Percentiles rank a stretch among this genome's conserved stretches.
Conservation (phyloP, 176 grass and related monocot species). For the Dendrocalamus sinicus region DNA sequence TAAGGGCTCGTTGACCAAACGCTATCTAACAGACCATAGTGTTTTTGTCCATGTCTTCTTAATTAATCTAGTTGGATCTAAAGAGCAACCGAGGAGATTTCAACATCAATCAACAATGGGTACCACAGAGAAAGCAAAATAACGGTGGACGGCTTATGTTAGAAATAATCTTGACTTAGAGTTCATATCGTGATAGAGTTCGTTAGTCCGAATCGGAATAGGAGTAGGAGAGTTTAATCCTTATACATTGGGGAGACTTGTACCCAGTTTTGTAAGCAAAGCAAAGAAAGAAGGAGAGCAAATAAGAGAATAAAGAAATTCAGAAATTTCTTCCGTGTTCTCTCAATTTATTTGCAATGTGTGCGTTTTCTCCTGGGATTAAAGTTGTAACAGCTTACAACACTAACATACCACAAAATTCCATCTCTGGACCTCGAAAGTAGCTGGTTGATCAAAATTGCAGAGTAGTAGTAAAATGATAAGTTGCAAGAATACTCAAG, state of each 20-base stretch:
- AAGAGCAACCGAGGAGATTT: slow-evolving; percentile 7
- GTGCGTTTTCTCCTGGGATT: too few species aligned
- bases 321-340: too few species aligned
- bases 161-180: too few species aligned
- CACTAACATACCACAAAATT: neutral
- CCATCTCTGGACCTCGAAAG: neutral
- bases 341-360: too few species aligned
- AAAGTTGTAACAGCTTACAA: neutral
- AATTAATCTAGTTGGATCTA: neutral
- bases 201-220: too few species aligned
- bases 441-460: neutral
- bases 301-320: too few species aligned
- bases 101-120: neutral
- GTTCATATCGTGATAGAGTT: too few species aligned
- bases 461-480: neutral
- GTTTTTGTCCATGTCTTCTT: neutral
- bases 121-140: neutral
- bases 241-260: too few species aligned
- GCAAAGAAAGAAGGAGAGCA: too few species aligned
- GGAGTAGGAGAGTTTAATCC: too few species aligned
- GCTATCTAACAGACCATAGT: neutral
- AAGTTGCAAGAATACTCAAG: neutral
- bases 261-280: too few species aligned
- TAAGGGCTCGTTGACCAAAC: neutral
- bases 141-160: too few species aligned